Evolutionary conservation across 768 basidiomycete species (phyloP).

Genomic region (Pleurotus eryngii): DNA sequence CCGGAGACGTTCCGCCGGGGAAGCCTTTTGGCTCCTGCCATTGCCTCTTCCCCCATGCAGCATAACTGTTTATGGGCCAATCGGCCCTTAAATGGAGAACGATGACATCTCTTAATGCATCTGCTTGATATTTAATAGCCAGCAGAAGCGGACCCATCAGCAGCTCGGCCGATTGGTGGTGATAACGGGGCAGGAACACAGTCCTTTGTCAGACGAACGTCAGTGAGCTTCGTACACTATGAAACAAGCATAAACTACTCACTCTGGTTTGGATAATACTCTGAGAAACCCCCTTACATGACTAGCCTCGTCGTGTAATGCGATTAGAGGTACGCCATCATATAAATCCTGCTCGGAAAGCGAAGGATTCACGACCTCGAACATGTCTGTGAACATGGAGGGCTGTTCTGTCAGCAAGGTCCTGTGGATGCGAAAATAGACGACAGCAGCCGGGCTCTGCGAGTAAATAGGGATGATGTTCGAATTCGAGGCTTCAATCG

Average conservation of each 20-base stretch:
- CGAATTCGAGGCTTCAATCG: too few relatives aligned
- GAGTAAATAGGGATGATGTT: too few relatives aligned
- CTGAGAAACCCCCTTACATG: conserved; percentile 9
- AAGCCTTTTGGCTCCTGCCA: too few relatives aligned
- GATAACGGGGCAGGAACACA: background rate
- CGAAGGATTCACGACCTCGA: conserved; percentile 5
- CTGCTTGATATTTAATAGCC: conserved; percentile 7
- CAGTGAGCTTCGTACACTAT: background rate
- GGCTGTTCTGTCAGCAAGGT: conserved; percentile 9
- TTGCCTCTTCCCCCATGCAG: background rate
- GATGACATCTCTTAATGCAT: background rate
- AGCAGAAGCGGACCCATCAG: conserved; percentile 5
- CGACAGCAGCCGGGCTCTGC: background rate
- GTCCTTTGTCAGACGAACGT: background rate
- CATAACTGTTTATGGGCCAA: background rate
- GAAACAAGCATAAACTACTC: background rate
- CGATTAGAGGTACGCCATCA: conserved; percentile 12
- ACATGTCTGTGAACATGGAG: conserved; percentile 12
- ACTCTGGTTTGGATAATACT: conserved; percentile 8
- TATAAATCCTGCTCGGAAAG: background rate
- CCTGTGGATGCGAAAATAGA: conserved; percentile 12
- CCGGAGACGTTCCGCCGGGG: too few relatives aligned
- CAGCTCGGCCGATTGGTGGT: background rate
- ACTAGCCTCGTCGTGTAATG: conserved; percentile 8
- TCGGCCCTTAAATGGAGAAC: background rate